Conservation (phyloP, 139 green algal species). For the Zygnema circumcarinatum region DNA sequence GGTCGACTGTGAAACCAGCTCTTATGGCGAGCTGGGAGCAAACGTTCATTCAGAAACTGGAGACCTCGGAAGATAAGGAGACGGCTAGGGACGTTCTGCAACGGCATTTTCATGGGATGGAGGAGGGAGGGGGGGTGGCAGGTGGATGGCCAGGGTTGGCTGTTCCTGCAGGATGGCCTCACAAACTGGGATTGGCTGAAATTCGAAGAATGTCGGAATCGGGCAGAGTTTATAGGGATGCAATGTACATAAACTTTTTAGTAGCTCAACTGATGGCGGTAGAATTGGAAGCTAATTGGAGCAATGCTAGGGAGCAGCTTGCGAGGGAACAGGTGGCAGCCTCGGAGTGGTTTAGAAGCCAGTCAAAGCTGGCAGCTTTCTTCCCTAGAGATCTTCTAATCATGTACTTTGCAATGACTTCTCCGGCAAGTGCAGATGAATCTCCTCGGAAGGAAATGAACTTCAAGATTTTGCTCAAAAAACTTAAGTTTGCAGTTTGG, state of each 20-base stretch:
- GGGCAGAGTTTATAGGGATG: neutral
- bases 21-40: slow-evolving; percentile 70
- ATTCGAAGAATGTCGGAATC: neutral
- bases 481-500: neutral
- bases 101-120: neutral
- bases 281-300: neutral
- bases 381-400: neutral
- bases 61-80: slow-evolving; percentile 12
- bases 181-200: neutral
- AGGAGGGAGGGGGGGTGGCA: neutral
- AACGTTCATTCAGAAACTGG: slow-evolving; percentile 35
- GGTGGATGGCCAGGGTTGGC: slow-evolving; percentile 3
- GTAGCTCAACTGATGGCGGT: neutral
- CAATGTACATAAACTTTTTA: neutral
- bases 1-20: slow-evolving; percentile 61
- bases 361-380: neutral
- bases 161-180: neutral
- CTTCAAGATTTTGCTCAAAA: neutral
- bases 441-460: neutral
- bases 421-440: neutral
- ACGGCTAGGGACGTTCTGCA: neutral
- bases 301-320: neutral
- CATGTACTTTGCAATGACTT: neutral
- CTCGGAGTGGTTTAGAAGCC: neutral
- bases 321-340: neutral